Conservation (phyloP, 768 basidiomycete genomes). For the Boletus sp. region DNA sequence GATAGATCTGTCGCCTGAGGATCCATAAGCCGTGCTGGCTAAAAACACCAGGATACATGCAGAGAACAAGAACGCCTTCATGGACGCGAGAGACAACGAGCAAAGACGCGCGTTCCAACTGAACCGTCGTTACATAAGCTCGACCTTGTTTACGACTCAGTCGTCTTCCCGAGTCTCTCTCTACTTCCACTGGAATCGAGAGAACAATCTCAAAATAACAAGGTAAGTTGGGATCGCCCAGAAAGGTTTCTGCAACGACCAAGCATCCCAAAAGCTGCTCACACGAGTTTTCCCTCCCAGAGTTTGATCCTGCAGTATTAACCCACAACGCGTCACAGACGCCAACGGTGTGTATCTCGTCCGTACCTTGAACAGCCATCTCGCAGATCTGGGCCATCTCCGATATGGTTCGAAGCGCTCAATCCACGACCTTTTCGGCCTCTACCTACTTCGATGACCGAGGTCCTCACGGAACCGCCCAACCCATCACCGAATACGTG, state of each 20-base stretch:
- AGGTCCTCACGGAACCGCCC: constrained; percentile 65
- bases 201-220: neutral
- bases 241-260: too few relatives aligned
- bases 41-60: constrained; percentile 17
- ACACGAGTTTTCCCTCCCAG: neutral
- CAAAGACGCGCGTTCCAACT: neutral
- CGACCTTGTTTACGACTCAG: too few relatives aligned
- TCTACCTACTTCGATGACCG: constrained; percentile 76
- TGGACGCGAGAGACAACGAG: constrained; percentile 1
- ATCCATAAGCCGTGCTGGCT: constrained; percentile 10
- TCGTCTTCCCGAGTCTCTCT: neutral
- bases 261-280: too few relatives aligned
- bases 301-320: neutral
- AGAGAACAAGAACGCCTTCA: constrained; percentile 16
- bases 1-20: constrained; percentile 35
- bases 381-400: neutral
- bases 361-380: neutral
- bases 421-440: constrained; percentile 64
- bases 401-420: constrained; percentile 37
- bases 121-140: constrained; percentile 20
- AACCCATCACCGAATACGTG: constrained; percentile 77
- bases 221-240: neutral
- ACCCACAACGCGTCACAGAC: neutral
- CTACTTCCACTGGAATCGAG: neutral
- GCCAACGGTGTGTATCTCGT: neutral